Evolutionary conservation across 768 basidiomycete species (phyloP).

Genomic region (Tubosaeta brunneosetosa): DNA sequence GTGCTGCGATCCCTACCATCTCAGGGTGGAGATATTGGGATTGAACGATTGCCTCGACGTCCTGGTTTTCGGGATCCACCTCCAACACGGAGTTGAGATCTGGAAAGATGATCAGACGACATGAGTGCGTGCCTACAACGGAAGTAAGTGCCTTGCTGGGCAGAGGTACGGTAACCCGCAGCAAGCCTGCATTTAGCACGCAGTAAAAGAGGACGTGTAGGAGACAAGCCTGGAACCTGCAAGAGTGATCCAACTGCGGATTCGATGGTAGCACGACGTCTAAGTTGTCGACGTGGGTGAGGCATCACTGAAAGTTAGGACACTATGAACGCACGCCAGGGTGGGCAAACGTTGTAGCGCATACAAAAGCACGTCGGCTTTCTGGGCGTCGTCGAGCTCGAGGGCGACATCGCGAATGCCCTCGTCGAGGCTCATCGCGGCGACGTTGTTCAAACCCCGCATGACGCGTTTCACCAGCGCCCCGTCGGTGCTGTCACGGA

Average conservation of each 20-base stretch:
- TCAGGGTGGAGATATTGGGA: conserved; percentile 47
- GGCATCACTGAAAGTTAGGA: conserved; percentile 1
- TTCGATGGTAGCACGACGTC: conserved; percentile 62
- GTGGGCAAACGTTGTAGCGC: conserved; percentile 79
- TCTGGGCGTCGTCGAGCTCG: conserved; percentile 57
- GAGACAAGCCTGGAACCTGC: conserved; percentile 47
- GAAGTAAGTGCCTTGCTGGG: conserved; percentile 51
- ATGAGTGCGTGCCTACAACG: neutral
- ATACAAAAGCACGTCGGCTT: conserved; percentile 66
- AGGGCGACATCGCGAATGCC: conserved; percentile 64
- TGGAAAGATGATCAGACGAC: conserved; percentile 25
- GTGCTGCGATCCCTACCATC: conserved; percentile 39
- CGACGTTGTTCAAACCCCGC: no score
- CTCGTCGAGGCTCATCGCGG: conserved; percentile 45
- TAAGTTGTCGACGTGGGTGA: conserved; percentile 6
- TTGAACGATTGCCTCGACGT: conserved; percentile 59
- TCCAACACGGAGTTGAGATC: conserved; percentile 63
- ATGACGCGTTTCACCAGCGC: conserved; percentile 16
- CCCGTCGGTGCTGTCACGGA: conserved; percentile 3
- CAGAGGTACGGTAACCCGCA: conserved; percentile 54
- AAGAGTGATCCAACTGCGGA: conserved; percentile 72
- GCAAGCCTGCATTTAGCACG: conserved; percentile 64
- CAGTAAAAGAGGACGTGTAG: conserved; percentile 58
- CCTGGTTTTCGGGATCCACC: conserved; percentile 64
- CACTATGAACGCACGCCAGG: conserved; percentile 48